Conservation (phyloP, 2,329 filamentous ascomycete genomes). For the Alternaria angustiovoidea region DNA sequence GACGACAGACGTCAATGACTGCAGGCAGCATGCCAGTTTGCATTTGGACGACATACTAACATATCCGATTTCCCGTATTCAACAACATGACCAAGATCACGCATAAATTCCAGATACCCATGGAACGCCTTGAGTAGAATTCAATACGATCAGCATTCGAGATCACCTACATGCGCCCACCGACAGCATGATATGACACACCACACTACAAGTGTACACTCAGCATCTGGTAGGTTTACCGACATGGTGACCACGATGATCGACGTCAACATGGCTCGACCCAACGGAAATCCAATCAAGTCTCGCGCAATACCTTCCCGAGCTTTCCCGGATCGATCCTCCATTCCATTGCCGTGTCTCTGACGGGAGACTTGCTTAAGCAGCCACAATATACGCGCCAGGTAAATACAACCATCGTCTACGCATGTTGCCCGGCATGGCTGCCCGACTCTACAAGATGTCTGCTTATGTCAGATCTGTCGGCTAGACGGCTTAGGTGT, state of each 20-base stretch:
- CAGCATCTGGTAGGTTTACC: neutral
- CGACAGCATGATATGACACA: neutral
- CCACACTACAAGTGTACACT: neutral
- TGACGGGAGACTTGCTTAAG: neutral
- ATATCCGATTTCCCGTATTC: constrained; percentile 15
- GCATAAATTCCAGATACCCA: constrained; percentile 45
- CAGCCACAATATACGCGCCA: neutral
- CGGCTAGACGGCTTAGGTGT: neutral
- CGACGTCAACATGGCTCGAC: neutral
- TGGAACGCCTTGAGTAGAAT: constrained; percentile 43
- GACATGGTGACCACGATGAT: neutral
- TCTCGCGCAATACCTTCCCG: neutral
- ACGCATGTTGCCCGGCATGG: neutral
- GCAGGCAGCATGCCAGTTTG: constrained; percentile 8
- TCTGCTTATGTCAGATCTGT: constrained; percentile 2
- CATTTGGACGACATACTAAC: neutral
- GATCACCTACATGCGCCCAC: neutral
- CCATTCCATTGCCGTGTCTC: neutral
- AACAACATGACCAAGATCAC: constrained; percentile 44
- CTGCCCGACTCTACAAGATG: neutral
- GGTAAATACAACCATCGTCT: neutral
- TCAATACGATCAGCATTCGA: neutral
- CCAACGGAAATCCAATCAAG: neutral
- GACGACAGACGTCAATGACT: constrained; percentile 37
- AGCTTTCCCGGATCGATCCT: neutral